Conservation (phyloP, 192 early-diverging fungal genomes). For the Chytriomyces sp. region DNA sequence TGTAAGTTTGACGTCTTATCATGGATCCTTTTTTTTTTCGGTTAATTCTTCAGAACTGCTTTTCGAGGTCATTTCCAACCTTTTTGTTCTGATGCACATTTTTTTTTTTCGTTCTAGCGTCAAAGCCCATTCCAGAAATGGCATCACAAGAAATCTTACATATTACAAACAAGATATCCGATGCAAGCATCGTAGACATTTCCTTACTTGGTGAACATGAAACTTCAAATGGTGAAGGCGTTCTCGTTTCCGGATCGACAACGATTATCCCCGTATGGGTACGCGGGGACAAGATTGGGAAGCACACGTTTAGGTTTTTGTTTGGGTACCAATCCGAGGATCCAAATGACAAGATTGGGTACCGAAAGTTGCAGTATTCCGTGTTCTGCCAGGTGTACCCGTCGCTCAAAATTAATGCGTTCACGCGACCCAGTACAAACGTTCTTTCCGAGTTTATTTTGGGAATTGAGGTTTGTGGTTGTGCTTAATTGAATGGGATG, state of each 20-base stretch:
- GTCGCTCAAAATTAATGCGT: conserved; percentile 91
- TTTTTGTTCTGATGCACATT: conserved; percentile 10
- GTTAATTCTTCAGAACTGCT: too few relatives aligned
- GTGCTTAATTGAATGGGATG: conserved; percentile 5
- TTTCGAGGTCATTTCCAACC: too few relatives aligned
- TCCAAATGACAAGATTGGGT: conserved; percentile 61
- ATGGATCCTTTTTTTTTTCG: conserved; percentile 7
- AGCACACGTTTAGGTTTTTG: conserved; percentile 76
- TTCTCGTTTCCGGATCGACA: conserved; percentile 69
- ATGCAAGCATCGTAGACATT: conserved; percentile 58
- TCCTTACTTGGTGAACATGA: conserved; percentile 46
- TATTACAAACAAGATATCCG: conserved; percentile 61
- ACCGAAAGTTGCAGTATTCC: conserved; percentile 70
- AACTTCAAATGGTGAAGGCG: conserved; percentile 25
- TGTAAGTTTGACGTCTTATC: conserved; percentile 35
- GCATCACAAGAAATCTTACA: conserved; percentile 24
- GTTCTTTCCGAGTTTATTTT: conserved; percentile 84
- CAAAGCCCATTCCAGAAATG: background rate
- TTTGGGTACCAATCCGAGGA: conserved; percentile 81
- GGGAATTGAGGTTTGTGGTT: conserved; percentile 78
- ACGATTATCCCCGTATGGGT: conserved; percentile 85
- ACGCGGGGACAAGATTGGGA: conserved; percentile 88
- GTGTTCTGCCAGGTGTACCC: conserved; percentile 72
- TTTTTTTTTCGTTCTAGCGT: background rate
- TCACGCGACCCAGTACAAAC: conserved; percentile 82